Evolutionary conservation across 1,139 yeast genomes (phyloP).

Genomic region (Suhomyces coccinellae): DNA sequence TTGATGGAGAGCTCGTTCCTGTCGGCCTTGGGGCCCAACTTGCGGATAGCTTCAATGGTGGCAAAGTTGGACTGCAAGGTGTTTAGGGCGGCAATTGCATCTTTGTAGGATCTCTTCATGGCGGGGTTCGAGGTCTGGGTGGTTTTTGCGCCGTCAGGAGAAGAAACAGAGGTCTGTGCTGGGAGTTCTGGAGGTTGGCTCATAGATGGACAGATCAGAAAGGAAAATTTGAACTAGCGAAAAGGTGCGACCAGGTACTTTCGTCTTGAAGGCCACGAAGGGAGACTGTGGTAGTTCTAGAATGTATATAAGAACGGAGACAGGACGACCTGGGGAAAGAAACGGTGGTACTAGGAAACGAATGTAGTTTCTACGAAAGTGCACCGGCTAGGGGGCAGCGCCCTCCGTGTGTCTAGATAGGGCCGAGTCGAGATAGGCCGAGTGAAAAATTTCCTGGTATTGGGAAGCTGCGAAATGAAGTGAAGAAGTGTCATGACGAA

Average conservation of each 20-base stretch:
- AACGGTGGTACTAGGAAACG: too few species aligned
- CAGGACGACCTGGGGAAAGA: too few species aligned
- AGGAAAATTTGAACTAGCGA: conserved; percentile 1
- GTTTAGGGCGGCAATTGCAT: conserved; percentile 83
- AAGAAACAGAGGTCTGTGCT: conserved; percentile 2
- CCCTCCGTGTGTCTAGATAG: too few species aligned
- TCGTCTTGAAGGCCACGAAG: too few species aligned
- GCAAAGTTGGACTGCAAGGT: conserved; percentile 90
- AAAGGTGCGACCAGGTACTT: neutral
- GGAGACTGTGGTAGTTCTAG: too few species aligned
- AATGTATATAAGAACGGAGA: too few species aligned
- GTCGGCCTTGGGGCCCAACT: conserved; percentile 60
- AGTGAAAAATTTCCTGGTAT: too few species aligned
- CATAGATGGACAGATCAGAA: conserved; percentile 5
- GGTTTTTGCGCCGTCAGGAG: conserved; percentile 1
- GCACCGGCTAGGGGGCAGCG: too few species aligned
- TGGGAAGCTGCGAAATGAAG: too few species aligned
- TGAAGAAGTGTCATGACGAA: too few species aligned
- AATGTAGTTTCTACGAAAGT: too few species aligned
- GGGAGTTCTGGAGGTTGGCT: conserved; percentile 5
- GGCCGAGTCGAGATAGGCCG: too few species aligned
- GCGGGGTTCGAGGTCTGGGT: neutral
- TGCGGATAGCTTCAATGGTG: conserved; percentile 77
- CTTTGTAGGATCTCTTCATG: conserved; percentile 45
- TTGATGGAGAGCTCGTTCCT: conserved; percentile 72